These are phyloP conservation scores for Kodamaea plutei DNA, from an alignment of 1,139 yeast genomes.

Conservation along the genomic window DNA sequence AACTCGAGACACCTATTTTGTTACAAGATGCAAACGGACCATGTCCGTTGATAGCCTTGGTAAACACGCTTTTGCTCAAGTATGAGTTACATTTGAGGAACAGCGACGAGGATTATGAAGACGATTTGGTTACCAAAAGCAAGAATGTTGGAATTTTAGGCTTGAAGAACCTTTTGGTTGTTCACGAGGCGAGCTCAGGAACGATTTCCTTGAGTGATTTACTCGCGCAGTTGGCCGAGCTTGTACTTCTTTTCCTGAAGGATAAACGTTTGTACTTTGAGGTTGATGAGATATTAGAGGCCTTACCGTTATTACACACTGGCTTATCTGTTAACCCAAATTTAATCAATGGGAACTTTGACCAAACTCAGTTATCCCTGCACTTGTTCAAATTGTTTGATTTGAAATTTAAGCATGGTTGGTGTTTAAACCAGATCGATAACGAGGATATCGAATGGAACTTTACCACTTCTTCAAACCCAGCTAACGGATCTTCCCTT, in stretches of 20 bases:
- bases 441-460: slow-evolving; percentile 16
- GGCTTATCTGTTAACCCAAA: slow-evolving; percentile 76
- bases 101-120: slow-evolving; percentile 8
- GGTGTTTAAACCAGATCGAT: slow-evolving; percentile 35
- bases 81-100: slow-evolving; percentile 27
- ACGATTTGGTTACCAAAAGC: slow-evolving; percentile 9
- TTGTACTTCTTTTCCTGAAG: slow-evolving; percentile 27
- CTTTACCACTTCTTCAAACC: slow-evolving; percentile 1
- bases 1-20: slow-evolving; percentile 51
- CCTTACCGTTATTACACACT: slow-evolving; percentile 62
- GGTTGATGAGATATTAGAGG: slow-evolving; percentile 36
- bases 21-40: slow-evolving; percentile 85
- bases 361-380: slow-evolving; percentile 32
- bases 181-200: slow-evolving; percentile 17
- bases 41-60: slow-evolving; percentile 80
- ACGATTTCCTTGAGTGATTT: slow-evolving; percentile 28
- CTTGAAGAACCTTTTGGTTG: slow-evolving; percentile 25
- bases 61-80: slow-evolving; percentile 60
- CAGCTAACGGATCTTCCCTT: too few species aligned
- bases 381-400: slow-evolving; percentile 38
- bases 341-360: slow-evolving; percentile 58
- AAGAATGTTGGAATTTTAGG: slow-evolving; percentile 12
- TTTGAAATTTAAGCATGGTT: slow-evolving; percentile 47
- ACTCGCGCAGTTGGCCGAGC: slow-evolving; percentile 44
- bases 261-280: slow-evolving; percentile 16